A percentile compares a stretch with the other conserved stretches of the same genome.
phyloP scores from a whole-genome alignment of 1,284 basidiomycete genomes.

The Melampsora americana region DNA sequence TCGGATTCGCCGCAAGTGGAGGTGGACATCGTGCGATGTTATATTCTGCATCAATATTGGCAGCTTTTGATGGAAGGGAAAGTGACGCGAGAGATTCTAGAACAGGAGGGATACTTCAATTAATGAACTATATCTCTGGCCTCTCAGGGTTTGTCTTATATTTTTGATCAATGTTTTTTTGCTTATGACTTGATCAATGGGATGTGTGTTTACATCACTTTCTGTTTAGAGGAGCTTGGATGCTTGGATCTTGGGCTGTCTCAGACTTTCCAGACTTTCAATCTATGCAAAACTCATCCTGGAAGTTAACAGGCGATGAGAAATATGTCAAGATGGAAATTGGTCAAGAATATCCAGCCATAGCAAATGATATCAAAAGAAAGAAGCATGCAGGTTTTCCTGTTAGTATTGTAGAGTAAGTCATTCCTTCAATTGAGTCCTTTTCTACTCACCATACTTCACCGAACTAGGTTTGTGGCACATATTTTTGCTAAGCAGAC shows the following conservation, averaged over 20 bases:
- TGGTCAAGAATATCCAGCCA: slow-evolving; percentile 15
- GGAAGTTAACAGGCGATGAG: slow-evolving; percentile 34
- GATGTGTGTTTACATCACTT: neutral
- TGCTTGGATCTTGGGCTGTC: slow-evolving; percentile 34
- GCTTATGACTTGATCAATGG: neutral
- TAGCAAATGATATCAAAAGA: slow-evolving; percentile 19
- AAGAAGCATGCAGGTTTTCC: slow-evolving; percentile 40
- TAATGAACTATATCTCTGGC: slow-evolving; percentile 16
- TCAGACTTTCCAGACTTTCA: slow-evolving; percentile 27
- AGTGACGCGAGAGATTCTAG: slow-evolving; percentile 4
- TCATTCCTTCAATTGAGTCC: neutral
- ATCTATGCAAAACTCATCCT: neutral
- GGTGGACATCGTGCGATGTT: slow-evolving; percentile 27
- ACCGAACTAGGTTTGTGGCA: neutral
- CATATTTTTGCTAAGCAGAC: neutral
- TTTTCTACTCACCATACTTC: neutral
- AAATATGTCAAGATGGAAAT: slow-evolving; percentile 23
- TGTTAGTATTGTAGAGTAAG: slow-evolving; percentile 31
- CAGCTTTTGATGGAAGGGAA: slow-evolving; percentile 34
- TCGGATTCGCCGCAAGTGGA: slow-evolving; percentile 19
- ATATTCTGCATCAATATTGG: slow-evolving; percentile 21
- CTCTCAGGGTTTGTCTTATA: slow-evolving; percentile 21
- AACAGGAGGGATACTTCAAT: slow-evolving; percentile 31
- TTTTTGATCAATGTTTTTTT: neutral
- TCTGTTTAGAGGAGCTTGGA: slow-evolving; percentile 27